These are phyloP conservation scores for Omphalea diandra DNA, from an alignment of 441 rosid genomes.

Conservation along the genomic window DNA sequence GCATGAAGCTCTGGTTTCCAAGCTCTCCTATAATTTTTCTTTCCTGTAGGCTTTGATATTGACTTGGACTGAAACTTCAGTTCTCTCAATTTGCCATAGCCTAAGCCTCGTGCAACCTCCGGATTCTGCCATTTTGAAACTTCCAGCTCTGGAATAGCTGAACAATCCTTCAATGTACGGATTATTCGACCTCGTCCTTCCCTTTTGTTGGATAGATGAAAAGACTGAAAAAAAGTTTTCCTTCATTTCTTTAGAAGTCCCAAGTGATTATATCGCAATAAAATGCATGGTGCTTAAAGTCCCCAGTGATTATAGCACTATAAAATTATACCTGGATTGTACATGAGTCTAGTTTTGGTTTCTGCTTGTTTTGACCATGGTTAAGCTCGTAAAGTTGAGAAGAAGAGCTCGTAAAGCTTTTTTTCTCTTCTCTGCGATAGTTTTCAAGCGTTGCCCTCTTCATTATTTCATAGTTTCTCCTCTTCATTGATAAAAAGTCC, in stretches of 20 bases:
- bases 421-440: not conserved
- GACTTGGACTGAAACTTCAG: constrained; percentile 3
- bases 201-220: not conserved
- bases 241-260: too few species aligned
- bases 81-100: not conserved
- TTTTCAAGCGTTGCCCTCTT: not conserved
- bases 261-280: too few species aligned
- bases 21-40: constrained; percentile 20
- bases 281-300: too few species aligned
- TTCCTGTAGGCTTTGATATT: constrained; percentile 3
- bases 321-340: too few species aligned
- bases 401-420: not conserved
- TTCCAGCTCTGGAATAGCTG: not conserved
- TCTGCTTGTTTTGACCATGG: not conserved
- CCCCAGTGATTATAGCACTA: too few species aligned
- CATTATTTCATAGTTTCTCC: not conserved
- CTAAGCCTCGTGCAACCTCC: not conserved
- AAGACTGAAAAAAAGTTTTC: not conserved
- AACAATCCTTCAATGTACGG: too few species aligned
- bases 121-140: not conserved
- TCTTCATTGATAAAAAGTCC: not conserved
- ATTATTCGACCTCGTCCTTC: too few species aligned
- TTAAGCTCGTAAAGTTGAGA: not conserved
- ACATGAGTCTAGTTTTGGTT: not conserved
- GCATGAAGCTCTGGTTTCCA: constrained; percentile 32